Conservation (phyloP, 495 filamentous ascomycete species). For the Pyrenopolyporus hunteri region DNA sequence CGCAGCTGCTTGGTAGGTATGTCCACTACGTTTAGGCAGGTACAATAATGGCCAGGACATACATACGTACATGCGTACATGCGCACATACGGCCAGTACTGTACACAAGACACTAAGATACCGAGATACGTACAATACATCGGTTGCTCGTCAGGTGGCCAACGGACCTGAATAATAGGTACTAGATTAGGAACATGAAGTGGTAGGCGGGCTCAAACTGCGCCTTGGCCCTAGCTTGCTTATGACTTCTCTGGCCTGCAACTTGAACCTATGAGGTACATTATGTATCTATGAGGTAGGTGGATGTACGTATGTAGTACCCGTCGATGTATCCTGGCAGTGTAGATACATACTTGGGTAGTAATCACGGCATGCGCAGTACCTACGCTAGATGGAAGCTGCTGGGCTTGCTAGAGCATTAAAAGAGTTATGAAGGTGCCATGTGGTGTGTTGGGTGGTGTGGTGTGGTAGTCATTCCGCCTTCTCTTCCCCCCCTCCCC, state of each 20-base stretch:
- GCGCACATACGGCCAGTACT: background rate
- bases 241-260: constrained; percentile 3
- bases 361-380: background rate
- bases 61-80: background rate
- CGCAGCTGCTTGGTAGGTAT: constrained; percentile 18
- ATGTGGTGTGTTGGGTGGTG: constrained; percentile 35
- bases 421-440: constrained; percentile 15
- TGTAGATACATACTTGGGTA: constrained; percentile 1
- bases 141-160: constrained; percentile 30
- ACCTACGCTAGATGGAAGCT: constrained; percentile 6
- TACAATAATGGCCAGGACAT: too few species aligned
- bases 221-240: constrained; percentile 26
- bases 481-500: constrained; percentile 9
- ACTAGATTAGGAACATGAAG: constrained; percentile 9
- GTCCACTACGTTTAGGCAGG: constrained; percentile 32
- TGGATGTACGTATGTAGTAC: too few species aligned
- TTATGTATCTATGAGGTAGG: too few species aligned
- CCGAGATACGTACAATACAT: constrained; percentile 11
- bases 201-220: constrained; percentile 15
- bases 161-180: constrained; percentile 25
- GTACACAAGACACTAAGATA: constrained; percentile 11
- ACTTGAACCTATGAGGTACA: too few species aligned
- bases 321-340: too few species aligned
- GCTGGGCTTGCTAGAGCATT: constrained; percentile 5
- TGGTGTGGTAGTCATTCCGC: constrained; percentile 21